Evolutionary conservation across 2,329 filamentous ascomycete species (phyloP).

Genomic region (Stemphylium vesicarium): DNA sequence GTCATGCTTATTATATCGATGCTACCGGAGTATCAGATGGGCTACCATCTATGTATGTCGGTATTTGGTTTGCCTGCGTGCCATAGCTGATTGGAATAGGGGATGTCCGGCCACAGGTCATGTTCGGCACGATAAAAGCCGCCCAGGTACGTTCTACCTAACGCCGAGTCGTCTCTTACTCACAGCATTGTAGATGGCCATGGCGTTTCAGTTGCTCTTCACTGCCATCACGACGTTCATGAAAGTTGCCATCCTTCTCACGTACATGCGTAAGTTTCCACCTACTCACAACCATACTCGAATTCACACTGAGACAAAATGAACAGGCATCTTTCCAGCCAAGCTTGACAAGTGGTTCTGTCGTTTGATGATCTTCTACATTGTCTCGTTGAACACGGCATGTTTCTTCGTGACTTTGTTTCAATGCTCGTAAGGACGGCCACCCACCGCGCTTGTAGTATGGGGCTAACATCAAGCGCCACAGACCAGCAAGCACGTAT

Average conservation of each 20-base stretch:
- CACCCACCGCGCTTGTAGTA: neutral
- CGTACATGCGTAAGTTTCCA: conserved; percentile 23
- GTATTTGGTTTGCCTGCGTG: neutral
- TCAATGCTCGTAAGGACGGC: conserved; percentile 35
- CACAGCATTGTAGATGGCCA: conserved; percentile 26
- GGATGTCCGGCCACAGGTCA: conserved; percentile 27
- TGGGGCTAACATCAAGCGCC: neutral
- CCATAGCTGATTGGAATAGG: conserved; percentile 16
- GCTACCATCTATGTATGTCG: conserved; percentile 36
- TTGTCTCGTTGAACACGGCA: conserved; percentile 22
- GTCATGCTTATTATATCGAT: conserved; percentile 37
- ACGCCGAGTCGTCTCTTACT: neutral
- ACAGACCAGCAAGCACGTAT: conserved; percentile 28
- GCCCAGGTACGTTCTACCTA: conserved; percentile 19
- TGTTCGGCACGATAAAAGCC: conserved; percentile 23
- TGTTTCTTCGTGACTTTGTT: conserved; percentile 37
- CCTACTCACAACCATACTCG: accelerated
- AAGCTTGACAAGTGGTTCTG: conserved; percentile 40
- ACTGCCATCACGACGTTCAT: conserved; percentile 32
- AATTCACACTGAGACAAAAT: neutral
- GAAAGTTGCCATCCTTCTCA: conserved; percentile 35
- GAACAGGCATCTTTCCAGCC: conserved; percentile 34
- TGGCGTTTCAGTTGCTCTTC: conserved; percentile 33
- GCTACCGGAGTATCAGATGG: conserved; percentile 33
- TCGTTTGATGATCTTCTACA: conserved; percentile 31